These are phyloP conservation scores for Carpinus fangiana DNA, from an alignment of 306 rosid genomes.

Conservation along the genomic window DNA sequence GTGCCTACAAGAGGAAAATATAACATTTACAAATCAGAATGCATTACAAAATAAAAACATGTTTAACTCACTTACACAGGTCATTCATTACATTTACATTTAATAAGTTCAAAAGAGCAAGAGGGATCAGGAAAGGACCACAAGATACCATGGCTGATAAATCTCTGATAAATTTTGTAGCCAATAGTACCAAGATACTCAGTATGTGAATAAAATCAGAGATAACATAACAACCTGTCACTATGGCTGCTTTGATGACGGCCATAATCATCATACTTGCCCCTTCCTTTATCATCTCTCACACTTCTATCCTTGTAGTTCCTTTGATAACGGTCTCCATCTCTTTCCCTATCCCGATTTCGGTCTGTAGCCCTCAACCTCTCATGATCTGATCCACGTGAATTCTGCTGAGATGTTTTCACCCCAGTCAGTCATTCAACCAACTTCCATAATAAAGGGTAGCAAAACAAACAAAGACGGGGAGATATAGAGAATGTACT, in stretches of 20 bases:
- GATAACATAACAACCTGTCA: slow-evolving; percentile 50
- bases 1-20: slow-evolving; percentile 39
- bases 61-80: neutral
- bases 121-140: neutral
- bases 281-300: slow-evolving; percentile 49
- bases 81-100: neutral
- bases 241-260: slow-evolving; percentile 39
- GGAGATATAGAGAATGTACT: neutral
- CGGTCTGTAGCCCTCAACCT: slow-evolving; percentile 43
- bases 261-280: slow-evolving; percentile 33
- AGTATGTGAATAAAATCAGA: neutral
- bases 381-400: slow-evolving; percentile 53
- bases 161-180: neutral
- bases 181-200: neutral
- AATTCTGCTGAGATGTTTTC: slow-evolving; percentile 44
- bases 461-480: neutral
- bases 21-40: neutral
- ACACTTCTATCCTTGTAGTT: slow-evolving; percentile 50
- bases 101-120: neutral
- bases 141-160: neutral
- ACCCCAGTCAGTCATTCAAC: slow-evolving; percentile 21
- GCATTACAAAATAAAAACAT: neutral
- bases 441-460: neutral
- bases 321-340: slow-evolving; percentile 37
- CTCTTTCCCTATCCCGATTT: slow-evolving; percentile 47